These are phyloP conservation scores for Pelomyxa schiedti DNA, from an alignment of 78 protist species.

Conservation along the genomic window DNA sequence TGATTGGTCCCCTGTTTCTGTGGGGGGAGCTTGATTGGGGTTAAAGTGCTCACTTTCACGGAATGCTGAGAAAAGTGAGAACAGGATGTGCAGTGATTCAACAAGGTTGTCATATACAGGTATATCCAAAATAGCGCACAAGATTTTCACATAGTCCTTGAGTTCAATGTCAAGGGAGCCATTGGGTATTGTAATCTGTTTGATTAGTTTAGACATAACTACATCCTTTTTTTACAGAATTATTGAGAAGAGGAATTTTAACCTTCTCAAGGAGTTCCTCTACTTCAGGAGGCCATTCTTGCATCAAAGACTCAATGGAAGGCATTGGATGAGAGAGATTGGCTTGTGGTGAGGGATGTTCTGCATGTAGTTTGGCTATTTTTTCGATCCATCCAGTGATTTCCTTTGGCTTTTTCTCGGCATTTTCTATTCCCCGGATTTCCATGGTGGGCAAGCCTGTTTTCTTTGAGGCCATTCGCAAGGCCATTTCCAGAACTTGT, in stretches of 20 bases:
- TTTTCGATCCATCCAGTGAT: constrained; percentile 37
- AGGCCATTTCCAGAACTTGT: constrained; percentile 11
- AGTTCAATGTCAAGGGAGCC: constrained; percentile 24
- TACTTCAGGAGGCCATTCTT: constrained; percentile 50
- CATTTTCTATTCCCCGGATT: constrained; percentile 34
- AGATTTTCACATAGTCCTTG: constrained; percentile 4
- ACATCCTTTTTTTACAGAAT: too few relatives aligned
- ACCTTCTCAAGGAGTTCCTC: constrained; percentile 24
- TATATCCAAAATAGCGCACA: constrained; percentile 59
- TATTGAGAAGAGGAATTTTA: background rate
- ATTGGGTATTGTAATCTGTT: constrained; percentile 13
- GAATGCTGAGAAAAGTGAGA: constrained; percentile 59
- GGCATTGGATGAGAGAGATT: constrained; percentile 62
- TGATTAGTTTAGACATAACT: too few relatives aligned
- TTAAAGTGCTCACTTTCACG: constrained; percentile 32
- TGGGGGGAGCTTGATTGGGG: background rate
- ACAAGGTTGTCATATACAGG: constrained; percentile 23
- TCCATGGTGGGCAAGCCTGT: background rate
- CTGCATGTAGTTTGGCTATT: constrained; percentile 23
- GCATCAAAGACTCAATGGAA: constrained; percentile 56
- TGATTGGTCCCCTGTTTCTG: background rate
- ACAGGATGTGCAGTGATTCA: constrained; percentile 67
- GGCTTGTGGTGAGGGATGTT: constrained; percentile 22
- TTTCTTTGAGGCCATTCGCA: constrained; percentile 1
- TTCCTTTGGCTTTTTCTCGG: constrained; percentile 34